Evolutionary conservation across 2,329 filamentous ascomycete species (phyloP), one percentile per base, ranked within the genome.

Genomic region (Plectosphaerella plurivora): DNA sequence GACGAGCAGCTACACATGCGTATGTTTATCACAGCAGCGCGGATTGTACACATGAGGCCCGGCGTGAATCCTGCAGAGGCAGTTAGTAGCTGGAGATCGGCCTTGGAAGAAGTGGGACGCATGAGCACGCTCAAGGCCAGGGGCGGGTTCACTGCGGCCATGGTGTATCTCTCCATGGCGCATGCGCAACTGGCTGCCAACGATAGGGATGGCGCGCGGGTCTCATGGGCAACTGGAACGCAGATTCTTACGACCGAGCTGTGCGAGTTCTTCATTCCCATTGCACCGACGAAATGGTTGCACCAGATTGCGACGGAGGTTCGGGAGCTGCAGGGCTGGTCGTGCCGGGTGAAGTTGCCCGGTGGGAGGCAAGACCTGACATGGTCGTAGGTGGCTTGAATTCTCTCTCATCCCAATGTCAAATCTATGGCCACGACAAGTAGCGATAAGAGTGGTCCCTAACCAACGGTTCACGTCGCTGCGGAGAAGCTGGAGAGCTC

Each of bases 1-100:
- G 65, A 69, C 3, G 63, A 68, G 41, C 57, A 66, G 4, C 53
- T 69, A 0, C 61, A 63, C 2, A 66, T 69, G 51, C 64, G 67
- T 1, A 56, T 61, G 0, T 10, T 67, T 0, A 53, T 69, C 15
- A 54, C 61, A 4, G 53, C 49, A 2, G 65, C 67, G 1, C 63
- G 67, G 0, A 55, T 60, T 0, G 50, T 55, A 0, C 65, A 68
- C 15, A 51, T 59, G 5, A 47, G 52, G 1, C 37, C 53, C 0
- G 45, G 16, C 22, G 22, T 22, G 12, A 24, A 51, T 0, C 60
- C 54, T 7, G 44, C 46, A 1, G 50, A 59, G 6, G 65, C 63
- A 0, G 20, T 68, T 0, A 33, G 47, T 0, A 25, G 53, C 1
- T 68, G 66, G 66, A 53, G 51, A 3, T 12, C 47, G 4, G 45